Evolutionary conservation across 2,329 filamentous ascomycete genomes (phyloP), one percentile per base, ranked within the genome.

Genomic region (Fusarium floridanum): DNA sequence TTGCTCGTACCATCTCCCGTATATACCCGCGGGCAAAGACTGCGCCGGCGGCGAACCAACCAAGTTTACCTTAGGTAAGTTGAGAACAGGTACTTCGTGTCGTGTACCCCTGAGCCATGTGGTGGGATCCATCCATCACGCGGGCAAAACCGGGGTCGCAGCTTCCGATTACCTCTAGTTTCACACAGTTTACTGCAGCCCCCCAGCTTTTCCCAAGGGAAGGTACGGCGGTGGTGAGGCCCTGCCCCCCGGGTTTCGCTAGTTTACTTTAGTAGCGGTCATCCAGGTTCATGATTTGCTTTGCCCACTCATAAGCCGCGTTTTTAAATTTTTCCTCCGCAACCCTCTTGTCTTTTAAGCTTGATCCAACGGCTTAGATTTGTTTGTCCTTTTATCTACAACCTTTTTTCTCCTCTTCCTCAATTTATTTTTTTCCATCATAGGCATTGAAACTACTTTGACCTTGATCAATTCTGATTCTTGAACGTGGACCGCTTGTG

Each of bases 101-200:
- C n/a, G 20, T 41, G 67, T 60, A 64, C 62, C 50, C 50, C n/a
- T 27, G 36, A n/a, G 29, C 60, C 36, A 66, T 34, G 48, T 67
- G 64, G n/a, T 36, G 27, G 24, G 27, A 45, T 41, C 34, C 48
- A 22, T 72, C 56, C 56, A 53, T 76, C 67, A 74, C 65, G 70
- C 76, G 76, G 76, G 76, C 73, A 60, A 78, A 78, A 69, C 70
- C 76, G 76, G 76, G 76, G 75, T 75, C 41, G 56, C 50, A 43
- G 69, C 62, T 74, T 71, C 65, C 70, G 48, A 59, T 64, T 41
- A 34, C 37, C 48, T 70, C 71, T 74, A 73, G 68, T 66, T 68
- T 76, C 66, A 34, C 32, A 34, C 32, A 34, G 32, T 34, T 34
- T 34, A 34, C 11, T 34, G 32, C 32, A 34, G 32, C 32, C 67